Percentiles rank a stretch among this genome's conserved stretches.
phyloP scores from a whole-genome alignment of 805 yeast species.

The Saccharomycopsis lassenensis region DNA sequence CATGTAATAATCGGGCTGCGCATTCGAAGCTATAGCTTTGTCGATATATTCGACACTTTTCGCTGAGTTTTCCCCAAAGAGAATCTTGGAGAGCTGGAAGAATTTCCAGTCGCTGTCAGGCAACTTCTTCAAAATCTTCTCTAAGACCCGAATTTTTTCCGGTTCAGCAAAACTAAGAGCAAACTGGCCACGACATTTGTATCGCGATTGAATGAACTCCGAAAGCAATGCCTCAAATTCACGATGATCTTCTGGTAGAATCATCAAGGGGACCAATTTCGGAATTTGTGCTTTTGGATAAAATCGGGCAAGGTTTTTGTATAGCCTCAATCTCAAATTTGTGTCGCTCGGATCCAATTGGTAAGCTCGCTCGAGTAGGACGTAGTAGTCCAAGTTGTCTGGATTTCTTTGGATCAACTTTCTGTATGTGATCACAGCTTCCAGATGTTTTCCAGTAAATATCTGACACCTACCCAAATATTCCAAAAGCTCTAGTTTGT shows the following conservation, averaged over 20 bases:
- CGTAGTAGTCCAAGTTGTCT: slow-evolving; percentile 59
- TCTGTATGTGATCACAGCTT: slow-evolving; percentile 65
- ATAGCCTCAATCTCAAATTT: slow-evolving; percentile 43
- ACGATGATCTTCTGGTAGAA: slow-evolving; percentile 42
- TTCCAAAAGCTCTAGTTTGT: slow-evolving; percentile 53
- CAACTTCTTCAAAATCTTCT: too few relatives aligned
- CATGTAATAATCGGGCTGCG: slow-evolving; percentile 75
- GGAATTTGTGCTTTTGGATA: slow-evolving; percentile 85
- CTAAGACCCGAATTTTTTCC: slow-evolving; percentile 33
- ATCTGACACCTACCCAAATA: slow-evolving; percentile 53
- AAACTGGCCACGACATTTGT: too few relatives aligned
- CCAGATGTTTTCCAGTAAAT: slow-evolving; percentile 43
- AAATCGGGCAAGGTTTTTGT: slow-evolving; percentile 50
- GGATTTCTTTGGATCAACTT: slow-evolving; percentile 75
- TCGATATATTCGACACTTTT: slow-evolving; percentile 50
- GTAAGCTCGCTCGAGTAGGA: slow-evolving; percentile 53
- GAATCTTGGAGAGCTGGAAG: slow-evolving; percentile 64
- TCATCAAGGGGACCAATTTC: slow-evolving; percentile 63
- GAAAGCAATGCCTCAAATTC: slow-evolving; percentile 34
- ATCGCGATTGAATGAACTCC: too few relatives aligned
- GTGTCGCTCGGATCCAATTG: slow-evolving; percentile 37
- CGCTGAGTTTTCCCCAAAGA: slow-evolving; percentile 40
- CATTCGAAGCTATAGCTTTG: slow-evolving; percentile 61
- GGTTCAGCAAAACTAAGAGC: too few relatives aligned
- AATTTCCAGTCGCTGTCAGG: slow-evolving; percentile 72